A percentile compares a stretch with the other conserved stretches of the same genome.
Evolutionary conservation across 345 rosid species (phyloP).

Genomic region (Turritis glabra): DNA sequence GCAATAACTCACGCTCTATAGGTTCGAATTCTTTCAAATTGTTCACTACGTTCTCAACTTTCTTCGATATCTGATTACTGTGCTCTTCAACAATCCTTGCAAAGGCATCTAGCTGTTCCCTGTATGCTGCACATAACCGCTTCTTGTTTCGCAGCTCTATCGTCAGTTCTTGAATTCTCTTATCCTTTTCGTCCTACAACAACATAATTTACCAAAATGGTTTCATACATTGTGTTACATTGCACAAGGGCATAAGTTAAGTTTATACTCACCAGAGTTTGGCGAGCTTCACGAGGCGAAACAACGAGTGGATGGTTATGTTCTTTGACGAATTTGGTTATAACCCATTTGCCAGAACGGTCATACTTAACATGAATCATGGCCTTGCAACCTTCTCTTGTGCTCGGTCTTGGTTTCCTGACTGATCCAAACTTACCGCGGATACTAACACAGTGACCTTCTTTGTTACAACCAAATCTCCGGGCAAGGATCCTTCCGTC

Average conservation of each 20-base stretch:
- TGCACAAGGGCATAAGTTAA: neutral
- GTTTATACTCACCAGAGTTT: conserved; percentile 56
- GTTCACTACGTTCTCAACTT: conserved; percentile 53
- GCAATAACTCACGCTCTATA: conserved; percentile 47
- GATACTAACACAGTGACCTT: conserved; percentile 80
- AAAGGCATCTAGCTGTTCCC: conserved; percentile 60
- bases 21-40: conserved; percentile 60
- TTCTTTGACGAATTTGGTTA: conserved; percentile 78
- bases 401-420: conserved; percentile 71
- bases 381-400: conserved; percentile 92
- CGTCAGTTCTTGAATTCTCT: conserved; percentile 67
- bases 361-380: conserved; percentile 83
- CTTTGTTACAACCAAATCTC: conserved; percentile 92
- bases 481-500: conserved; percentile 89
- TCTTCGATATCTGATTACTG: conserved; percentile 47
- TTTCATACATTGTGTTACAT: neutral
- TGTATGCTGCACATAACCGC: conserved; percentile 62
- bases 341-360: conserved; percentile 80
- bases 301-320: conserved; percentile 86
- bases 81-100: conserved; percentile 68
- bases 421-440: conserved; percentile 71
- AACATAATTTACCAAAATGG: neutral
- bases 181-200: conserved; percentile 63
- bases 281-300: conserved; percentile 79
- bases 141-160: conserved; percentile 66